These are phyloP conservation scores for Teratosphaeria pseudoeucalypti DNA, from an alignment of 2,329 filamentous ascomycete species.

Conservation along the genomic window DNA sequence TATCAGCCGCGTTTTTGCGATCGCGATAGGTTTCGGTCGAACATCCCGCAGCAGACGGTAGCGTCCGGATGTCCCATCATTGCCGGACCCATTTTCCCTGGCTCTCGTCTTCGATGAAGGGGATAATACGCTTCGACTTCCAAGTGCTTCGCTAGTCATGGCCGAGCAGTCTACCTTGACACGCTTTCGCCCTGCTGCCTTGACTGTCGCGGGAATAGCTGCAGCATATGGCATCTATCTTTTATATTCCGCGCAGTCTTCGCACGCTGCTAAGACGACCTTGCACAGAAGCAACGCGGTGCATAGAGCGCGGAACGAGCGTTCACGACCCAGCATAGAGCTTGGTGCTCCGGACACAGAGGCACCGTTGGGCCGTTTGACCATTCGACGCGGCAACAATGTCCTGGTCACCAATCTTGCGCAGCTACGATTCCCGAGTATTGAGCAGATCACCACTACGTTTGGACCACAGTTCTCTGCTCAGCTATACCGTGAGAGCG, in stretches of 20 bases:
- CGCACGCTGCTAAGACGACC: constrained; percentile 16
- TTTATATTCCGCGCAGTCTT: constrained; percentile 37
- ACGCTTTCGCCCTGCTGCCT: constrained; percentile 38
- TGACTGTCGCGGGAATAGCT: constrained; percentile 45
- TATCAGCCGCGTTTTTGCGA: background rate
- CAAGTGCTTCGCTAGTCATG: background rate
- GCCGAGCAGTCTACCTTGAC: background rate
- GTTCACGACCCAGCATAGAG: background rate
- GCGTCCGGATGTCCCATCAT: background rate
- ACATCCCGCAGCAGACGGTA: background rate
- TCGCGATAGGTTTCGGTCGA: background rate
- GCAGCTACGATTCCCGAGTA: background rate
- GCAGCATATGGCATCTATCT: constrained; percentile 50
- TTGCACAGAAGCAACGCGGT: constrained; percentile 59
- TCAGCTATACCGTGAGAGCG: background rate
- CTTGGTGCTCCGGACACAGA: background rate
- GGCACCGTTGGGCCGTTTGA: background rate
- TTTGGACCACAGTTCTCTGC: background rate
- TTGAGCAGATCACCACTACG: background rate
- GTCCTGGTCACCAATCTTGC: background rate
- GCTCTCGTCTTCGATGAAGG: background rate
- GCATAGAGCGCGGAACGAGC: constrained; percentile 32
- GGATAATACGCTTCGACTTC: background rate
- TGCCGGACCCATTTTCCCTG: background rate
- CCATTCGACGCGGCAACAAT: background rate